phyloP scores from a whole-genome alignment of 805 yeast species.

The Yamadazyma scolyti region DNA sequence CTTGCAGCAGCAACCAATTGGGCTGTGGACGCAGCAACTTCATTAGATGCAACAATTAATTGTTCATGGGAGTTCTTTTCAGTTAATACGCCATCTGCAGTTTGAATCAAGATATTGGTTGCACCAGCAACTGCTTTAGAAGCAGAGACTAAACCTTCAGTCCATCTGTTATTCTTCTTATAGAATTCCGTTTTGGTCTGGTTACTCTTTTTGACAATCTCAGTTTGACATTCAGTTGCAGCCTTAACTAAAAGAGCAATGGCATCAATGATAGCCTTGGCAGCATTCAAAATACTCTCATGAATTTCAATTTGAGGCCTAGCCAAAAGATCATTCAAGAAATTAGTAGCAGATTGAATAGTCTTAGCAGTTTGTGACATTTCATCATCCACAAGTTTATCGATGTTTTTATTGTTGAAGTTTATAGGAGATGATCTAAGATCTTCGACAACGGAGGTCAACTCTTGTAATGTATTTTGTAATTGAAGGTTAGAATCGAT shows the following conservation, averaged over 20 bases:
- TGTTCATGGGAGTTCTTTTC: conserved; percentile 70
- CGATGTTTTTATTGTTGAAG: conserved; percentile 49
- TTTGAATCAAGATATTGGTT: conserved; percentile 73
- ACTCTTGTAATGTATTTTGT: conserved; percentile 63
- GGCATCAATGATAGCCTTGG: conserved; percentile 76
- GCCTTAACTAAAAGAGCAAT: conserved; percentile 68
- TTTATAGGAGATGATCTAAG: conserved; percentile 35
- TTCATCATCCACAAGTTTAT: conserved; percentile 69
- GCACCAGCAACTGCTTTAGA: conserved; percentile 83
- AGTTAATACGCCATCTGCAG: conserved; percentile 81
- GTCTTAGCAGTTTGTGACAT: conserved; percentile 70
- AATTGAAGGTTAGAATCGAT: conserved; percentile 72
- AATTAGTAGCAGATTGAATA: conserved; percentile 61
- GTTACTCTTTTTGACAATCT: conserved; percentile 68
- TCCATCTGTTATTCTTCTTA: conserved; percentile 87
- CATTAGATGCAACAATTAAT: conserved; percentile 84
- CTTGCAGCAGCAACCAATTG: conserved; percentile 90
- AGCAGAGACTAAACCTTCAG: conserved; percentile 88
- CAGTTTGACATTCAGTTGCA: conserved; percentile 77
- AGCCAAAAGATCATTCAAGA: conserved; percentile 49
- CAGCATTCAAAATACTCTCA: conserved; percentile 73
- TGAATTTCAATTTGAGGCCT: conserved; percentile 62
- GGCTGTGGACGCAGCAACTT: conserved; percentile 89
- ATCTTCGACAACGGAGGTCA: conserved; percentile 53
- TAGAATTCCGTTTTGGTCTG: conserved; percentile 71